Base-by-base conservation (phyloP, 306 rosid species). In the Rosa rugosa region DNA sequence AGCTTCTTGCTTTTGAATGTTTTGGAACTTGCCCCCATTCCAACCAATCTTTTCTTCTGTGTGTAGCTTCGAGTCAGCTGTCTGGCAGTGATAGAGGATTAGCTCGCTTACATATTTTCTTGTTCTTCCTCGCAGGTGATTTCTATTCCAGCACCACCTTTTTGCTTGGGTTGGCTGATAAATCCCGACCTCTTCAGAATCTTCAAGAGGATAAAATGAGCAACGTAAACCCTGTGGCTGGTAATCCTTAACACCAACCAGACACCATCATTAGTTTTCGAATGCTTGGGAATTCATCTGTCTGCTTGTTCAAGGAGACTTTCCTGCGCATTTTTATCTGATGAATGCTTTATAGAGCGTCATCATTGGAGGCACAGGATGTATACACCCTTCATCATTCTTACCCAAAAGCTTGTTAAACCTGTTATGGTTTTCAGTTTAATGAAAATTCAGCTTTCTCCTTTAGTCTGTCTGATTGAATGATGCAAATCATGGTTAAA, bases 131-230 rank as follows among this genome's bases (percentile, higher is more conserved):
- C 14, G 50, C 57, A 47, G 65, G 45, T 40, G 68, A 23, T 53
- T 38, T 38, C n/a, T 34, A 57, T 34, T 51, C 45, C 60, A 47
- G 5, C 45, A 11, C 47, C 18, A 50, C 34, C 5, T 73, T 14
- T 11, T 73, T 73, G 40, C 77, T 73, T 40, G 53, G 36, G 66
- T 38, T 73, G 50, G 23, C 77, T 22, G 77, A 20, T 31, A 42
- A 17, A 73, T 42, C 36, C 36, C 12, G 5, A 22, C 57, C 74
- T 70, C n/a, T 27, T 49, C 67, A 40, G 68, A 18, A 59, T 56
- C 41, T 13, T 25, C 40, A 40, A 40, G 53, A 54, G 53, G 77
- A 56, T 41, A 73, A 73, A 6, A 31, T 14, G 42, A 63, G 42
- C 68, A 63, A 63, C 20, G 18, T 2, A 6, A 34, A 13, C 10